Base-by-base conservation (phyloP, 768 basidiomycete genomes). In the Podaxis sp. region DNA sequence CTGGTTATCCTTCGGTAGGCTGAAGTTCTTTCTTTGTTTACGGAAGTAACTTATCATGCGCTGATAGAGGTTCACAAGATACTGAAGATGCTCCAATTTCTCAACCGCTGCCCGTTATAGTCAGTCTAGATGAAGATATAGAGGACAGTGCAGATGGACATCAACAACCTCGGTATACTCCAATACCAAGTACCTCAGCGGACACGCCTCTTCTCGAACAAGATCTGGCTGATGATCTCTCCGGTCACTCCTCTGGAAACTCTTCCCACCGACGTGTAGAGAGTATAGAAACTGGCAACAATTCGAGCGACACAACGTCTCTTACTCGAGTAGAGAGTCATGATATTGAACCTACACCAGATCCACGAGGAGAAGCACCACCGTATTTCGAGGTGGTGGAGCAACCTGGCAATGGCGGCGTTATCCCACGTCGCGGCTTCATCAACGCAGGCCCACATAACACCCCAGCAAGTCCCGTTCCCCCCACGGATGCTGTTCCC, bases 301-400 rank as follows among this genome's bases (percentile, higher is more conserved):
- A 66, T 24, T 71, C 75, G 4, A 71, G 72, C 57, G 76, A 75
- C 52, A 68, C 69, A 1, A 70, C 69, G 46, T 73, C 75, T 4
- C 66, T 75, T 37, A 66, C 69, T 62, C 72, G 66, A 22, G 66
- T 66, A 17, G 66, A 68, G 27, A 73, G 71, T 46, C 68, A 66
- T 61, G 60, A 61, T 11, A 63, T 68, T 1, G 65, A 66, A 7
- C 64, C 63, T 41, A 65, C 55, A 1, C 56, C 70, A 3, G 82
- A 80, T 67, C 78, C 81, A 8, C 75, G 85, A 64, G 90, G 88
- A 24, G 84, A 85, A 43, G 86, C 87, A 4, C 90, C 90, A 3
- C 72, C 89, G 0, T 92, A 92, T 71, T 83, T 81, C 55, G 88
- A 90, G 72, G 82, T 81, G 11, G 75, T 82, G 40, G 72, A 61